Base-by-base conservation (phyloP, 2,329 filamentous ascomycete species). In the Fusarium poae region DNA sequence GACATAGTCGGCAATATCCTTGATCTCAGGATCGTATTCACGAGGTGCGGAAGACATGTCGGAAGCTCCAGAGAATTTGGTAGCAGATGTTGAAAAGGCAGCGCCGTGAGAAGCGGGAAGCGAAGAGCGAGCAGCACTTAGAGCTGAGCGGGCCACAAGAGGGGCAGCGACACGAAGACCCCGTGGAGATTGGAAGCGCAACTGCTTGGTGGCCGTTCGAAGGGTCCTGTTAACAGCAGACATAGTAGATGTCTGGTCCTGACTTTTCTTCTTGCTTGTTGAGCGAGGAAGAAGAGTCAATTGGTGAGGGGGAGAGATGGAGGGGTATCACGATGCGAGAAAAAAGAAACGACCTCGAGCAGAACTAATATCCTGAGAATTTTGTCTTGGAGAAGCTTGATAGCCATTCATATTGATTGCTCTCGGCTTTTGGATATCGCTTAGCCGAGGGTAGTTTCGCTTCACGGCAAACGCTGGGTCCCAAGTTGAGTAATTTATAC, bases 1-100 rank as follows among this genome's bases (percentile, higher is more conserved):
- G 79, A 98, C 92, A 83, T 97, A 99, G 82, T 87, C 89, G 68
- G 95, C 95, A 85, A 99, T 97, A 79, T 98, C 94, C 81, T 89
- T 90, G 81, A 98, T 96, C 84, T 97, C 95, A 68, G 92, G 89
- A 79, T 98, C 95, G 81, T 95, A 97, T 73, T 89, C 86, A 79
- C 86, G 82, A 65, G 80, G 77, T 75, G 83, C 79, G 44, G 84
- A 78, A 76, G 87, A 80, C 79, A 82, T 82, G 73, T 81, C 77
- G 73, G 85, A 82, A 73, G 85, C 83, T 70, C 81, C 80, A 57
- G 83, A 86, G 70, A 80, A 78, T 72, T 80, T 79, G 52, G 82
- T 75, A 71, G 81, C 74, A 73, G 83, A 83, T 72, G 85, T 86
- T 75, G 84, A 85, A 77, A 86, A 86, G 75, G 75, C 71, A 75